A percentile compares a stretch with the other conserved stretches of the same genome.
These are phyloP conservation scores for Pleurotus cornucopiae DNA, from an alignment of 768 basidiomycete genomes.

Conservation along the genomic window DNA sequence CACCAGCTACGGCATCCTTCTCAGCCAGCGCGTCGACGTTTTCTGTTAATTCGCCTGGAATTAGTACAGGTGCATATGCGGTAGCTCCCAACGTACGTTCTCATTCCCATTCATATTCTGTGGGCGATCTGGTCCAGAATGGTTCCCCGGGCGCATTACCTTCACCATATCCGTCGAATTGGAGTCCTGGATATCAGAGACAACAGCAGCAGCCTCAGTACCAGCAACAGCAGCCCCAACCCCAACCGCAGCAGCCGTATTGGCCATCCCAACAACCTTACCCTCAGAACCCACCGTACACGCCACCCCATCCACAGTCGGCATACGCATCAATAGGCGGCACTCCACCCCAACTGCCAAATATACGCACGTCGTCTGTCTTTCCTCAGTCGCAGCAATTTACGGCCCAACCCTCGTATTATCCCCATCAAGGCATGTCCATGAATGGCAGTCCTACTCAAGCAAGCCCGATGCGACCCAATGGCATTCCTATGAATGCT, in stretches of 20 bases:
- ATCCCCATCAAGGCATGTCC: neutral
- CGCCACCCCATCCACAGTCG: conserved; percentile 5
- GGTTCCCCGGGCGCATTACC: neutral
- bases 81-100: neutral
- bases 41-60: neutral
- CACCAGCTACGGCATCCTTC: conserved; percentile 1
- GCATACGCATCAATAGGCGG: neutral
- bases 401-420: neutral
- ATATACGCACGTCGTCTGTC: neutral
- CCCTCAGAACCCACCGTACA: conserved; percentile 7
- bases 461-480: neutral
- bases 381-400: neutral
- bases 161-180: conserved; percentile 5
- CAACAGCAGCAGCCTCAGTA: conserved; percentile 16
- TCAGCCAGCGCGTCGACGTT: neutral
- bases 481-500: neutral
- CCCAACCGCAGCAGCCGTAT: conserved; percentile 20
- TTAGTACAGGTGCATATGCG: neutral
- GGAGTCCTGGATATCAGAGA: conserved; percentile 5
- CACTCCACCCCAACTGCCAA: conserved; percentile 9
- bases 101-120: conserved; percentile 7
- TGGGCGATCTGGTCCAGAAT: conserved; percentile 2
- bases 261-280: conserved; percentile 17
- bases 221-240: conserved; percentile 10
- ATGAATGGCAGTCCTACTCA: neutral